These are phyloP conservation scores for Neonothopanus nambi DNA, from an alignment of 1,284 basidiomycete genomes.

Conservation along the genomic window DNA sequence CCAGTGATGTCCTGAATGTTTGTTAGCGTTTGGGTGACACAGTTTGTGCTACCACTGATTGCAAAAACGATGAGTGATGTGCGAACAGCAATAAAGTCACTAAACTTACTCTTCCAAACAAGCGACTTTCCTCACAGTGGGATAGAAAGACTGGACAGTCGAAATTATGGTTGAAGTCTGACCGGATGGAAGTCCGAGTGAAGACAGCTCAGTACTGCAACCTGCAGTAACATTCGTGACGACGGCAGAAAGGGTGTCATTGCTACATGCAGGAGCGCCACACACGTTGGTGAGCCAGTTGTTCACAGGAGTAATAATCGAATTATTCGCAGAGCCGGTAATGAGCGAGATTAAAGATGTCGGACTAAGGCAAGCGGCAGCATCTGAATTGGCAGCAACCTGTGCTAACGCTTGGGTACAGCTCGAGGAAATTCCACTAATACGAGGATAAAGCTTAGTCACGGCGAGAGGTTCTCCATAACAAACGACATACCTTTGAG, in stretches of 20 bases:
- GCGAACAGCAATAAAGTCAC: neutral
- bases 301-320: slow-evolving; percentile 53
- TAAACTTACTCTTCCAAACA: slow-evolving; percentile 59
- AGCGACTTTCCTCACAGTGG: slow-evolving; percentile 49
- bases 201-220: slow-evolving; percentile 52
- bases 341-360: slow-evolving; percentile 45
- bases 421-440: slow-evolving; percentile 22
- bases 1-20: slow-evolving; percentile 41
- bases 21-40: slow-evolving; percentile 53
- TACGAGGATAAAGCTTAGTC: slow-evolving; percentile 24
- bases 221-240: slow-evolving; percentile 50
- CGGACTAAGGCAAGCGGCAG: slow-evolving; percentile 55
- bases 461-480: neutral
- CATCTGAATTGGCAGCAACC: slow-evolving; percentile 46
- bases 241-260: slow-evolving; percentile 47
- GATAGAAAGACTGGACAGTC: slow-evolving; percentile 49
- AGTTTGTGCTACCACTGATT: slow-evolving; percentile 44
- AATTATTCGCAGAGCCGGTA: slow-evolving; percentile 37
- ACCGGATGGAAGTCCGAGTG: slow-evolving; percentile 27
- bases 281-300: slow-evolving; percentile 62
- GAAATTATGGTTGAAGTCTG: slow-evolving; percentile 32
- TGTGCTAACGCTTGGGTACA: slow-evolving; percentile 36
- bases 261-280: slow-evolving; percentile 52
- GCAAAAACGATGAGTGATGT: neutral
- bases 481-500: slow-evolving; percentile 12